Conservation (phyloP, 805 yeast species). For the Saccharomyces jurei region DNA sequence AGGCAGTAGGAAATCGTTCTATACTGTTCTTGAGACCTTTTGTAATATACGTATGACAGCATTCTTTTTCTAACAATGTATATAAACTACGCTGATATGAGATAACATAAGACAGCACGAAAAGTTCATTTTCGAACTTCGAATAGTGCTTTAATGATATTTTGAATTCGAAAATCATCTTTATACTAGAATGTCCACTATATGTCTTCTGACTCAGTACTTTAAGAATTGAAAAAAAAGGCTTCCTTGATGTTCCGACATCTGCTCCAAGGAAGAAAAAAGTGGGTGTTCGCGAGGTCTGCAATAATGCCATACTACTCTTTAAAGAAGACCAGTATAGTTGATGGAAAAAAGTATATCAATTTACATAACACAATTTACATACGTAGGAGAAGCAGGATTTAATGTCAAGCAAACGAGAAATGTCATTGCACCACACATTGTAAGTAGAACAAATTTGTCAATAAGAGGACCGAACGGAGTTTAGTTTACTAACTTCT, state of each 20-base stretch:
- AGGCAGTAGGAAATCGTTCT: conserved; percentile 12
- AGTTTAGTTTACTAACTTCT: not conserved
- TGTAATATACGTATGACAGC: not conserved
- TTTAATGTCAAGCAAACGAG: not conserved
- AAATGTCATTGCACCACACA: not conserved
- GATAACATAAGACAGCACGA: not conserved
- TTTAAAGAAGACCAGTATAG: not conserved
- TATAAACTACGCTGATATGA: not conserved
- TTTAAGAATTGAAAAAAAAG: not conserved
- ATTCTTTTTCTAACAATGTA: not conserved
- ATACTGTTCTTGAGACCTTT: not conserved
- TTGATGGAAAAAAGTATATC: not conserved
- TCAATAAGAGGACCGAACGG: not conserved
- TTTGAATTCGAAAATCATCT: not conserved
- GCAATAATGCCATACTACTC: not conserved
- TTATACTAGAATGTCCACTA: not conserved
- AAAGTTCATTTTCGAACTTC: too few relatives aligned
- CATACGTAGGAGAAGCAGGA: not conserved
- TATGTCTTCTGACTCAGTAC: not conserved
- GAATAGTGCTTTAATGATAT: not conserved
- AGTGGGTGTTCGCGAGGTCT: not conserved
- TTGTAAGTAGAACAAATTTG: not conserved
- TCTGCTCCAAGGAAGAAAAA: not conserved
- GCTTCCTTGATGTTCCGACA: not conserved
- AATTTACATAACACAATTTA: too few relatives aligned